phyloP scores from a whole-genome alignment of 768 basidiomycete species.

The Lactifluus pinguis region DNA sequence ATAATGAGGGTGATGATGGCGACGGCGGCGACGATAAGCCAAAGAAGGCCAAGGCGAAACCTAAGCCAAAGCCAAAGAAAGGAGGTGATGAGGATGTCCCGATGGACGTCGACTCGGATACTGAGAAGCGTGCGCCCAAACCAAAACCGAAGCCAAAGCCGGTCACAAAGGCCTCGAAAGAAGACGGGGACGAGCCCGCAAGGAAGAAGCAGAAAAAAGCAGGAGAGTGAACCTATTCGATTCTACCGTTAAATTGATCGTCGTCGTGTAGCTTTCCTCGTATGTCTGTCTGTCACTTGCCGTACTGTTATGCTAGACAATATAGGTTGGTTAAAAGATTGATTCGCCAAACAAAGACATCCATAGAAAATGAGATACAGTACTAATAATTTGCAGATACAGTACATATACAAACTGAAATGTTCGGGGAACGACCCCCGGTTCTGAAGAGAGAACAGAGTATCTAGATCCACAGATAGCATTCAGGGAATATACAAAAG shows the following conservation, averaged over 20 bases:
- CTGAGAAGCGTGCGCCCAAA: conserved; percentile 14
- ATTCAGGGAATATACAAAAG: background rate
- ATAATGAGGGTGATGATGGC: conserved; percentile 9
- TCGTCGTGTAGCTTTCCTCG: background rate
- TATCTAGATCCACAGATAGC: background rate
- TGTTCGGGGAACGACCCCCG: background rate
- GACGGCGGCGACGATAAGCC: conserved; percentile 33
- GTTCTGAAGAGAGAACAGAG: background rate
- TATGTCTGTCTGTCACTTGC: background rate
- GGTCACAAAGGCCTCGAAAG: conserved; percentile 33
- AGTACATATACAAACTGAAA: conserved; percentile 1
- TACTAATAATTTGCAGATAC: conserved; percentile 4
- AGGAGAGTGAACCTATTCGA: conserved; percentile 25
- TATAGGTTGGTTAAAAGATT: background rate
- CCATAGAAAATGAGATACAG: conserved; percentile 6
- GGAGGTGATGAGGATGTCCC: conserved; percentile 29
- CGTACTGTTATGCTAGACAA: background rate
- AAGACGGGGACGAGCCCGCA: conserved; percentile 43
- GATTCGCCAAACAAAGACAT: background rate
- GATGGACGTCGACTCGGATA: conserved; percentile 32
- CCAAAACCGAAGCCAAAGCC: conserved; percentile 37
- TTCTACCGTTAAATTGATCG: background rate
- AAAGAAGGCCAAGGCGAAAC: conserved; percentile 33
- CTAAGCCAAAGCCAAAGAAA: conserved; percentile 44
- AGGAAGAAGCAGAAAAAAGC: conserved; percentile 71